Base-by-base conservation (phyloP, 768 basidiomycete species). In the Daedaleopsis nitida region DNA sequence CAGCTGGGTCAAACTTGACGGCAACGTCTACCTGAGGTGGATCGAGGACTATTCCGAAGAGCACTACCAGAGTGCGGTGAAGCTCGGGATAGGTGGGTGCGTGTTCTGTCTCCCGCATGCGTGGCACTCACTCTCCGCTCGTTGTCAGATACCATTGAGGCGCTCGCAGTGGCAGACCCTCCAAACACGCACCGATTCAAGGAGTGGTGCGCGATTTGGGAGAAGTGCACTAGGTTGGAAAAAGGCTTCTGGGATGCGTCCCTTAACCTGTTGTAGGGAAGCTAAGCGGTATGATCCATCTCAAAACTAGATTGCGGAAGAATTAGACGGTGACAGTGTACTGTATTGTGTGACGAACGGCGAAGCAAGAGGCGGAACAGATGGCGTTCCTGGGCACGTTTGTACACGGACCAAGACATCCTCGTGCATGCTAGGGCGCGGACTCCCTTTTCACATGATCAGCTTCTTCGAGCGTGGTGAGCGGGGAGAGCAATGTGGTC, bases 211-310 rank as follows among this genome's bases (percentile, higher is more conserved):
- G 68, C 74, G 17, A 83, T 94, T 2, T 96, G 93, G 91, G 80
- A 84, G 68, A 83, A 82, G 56, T 92, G 91, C 68, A 86, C 91
- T 0, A 72, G 75, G 49, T 77, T 97, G 49, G 95, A 98, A 75
- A 89, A 85, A 65, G 84, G 81, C 0, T 96, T 96, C 71, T 98
- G 95, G 95, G 91, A 96, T 49, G 85, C 85, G 78, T 84, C 83
- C 5, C 69, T 87, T 66, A 62, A 62, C 8, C 62, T 77, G 12
- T 47, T 66, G 13, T 74, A 57, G 12, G 24, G 37, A 37, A 34
- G 19, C 1, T 12, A 42, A 4, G 37, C 10, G 21, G 21, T 35
- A 55, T 47, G 55, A 35, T 56, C 47, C 32, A 56, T 49, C n/a
- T 48, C 47, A 49, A 27, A 21, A 27, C 14, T 3, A 32, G 27